Evolutionary conservation across 2,329 filamentous ascomycete genomes (phyloP).

Genomic region (Escovopsis sp.): DNA sequence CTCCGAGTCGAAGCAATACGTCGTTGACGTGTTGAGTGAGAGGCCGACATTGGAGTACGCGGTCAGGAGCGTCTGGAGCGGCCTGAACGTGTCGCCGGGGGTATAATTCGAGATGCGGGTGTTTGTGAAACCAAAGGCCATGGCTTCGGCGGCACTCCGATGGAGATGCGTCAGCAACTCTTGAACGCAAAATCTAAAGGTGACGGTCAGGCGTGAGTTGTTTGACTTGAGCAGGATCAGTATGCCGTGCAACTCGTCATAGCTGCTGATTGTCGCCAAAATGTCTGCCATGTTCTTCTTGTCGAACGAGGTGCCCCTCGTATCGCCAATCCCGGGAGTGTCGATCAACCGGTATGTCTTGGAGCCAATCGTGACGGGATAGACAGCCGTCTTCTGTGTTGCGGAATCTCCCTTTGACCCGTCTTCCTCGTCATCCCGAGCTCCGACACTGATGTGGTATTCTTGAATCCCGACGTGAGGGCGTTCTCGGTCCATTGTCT

Average conservation of each 20-base stretch:
- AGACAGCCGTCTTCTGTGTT: conserved; percentile 1
- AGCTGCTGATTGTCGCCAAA: conserved; percentile 1
- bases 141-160: conserved; percentile 1
- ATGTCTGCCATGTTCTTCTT: conserved; percentile 5
- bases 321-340: conserved; percentile 3
- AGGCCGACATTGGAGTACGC: not conserved
- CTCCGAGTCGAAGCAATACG: conserved; percentile 4
- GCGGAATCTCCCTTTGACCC: conserved; percentile 3
- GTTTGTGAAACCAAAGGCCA: conserved; percentile 5
- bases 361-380: conserved; percentile 1
- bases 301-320: conserved; percentile 1
- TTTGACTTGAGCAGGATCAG: conserved; percentile 5
- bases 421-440: conserved; percentile 6
- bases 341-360: conserved; percentile 5
- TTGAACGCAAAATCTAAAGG: conserved; percentile 1
- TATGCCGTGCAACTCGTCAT: conserved; percentile 1
- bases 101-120: conserved; percentile 3
- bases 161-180: conserved; percentile 4
- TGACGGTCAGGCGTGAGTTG: conserved; percentile 1
- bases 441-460: conserved; percentile 4
- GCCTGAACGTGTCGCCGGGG: conserved; percentile 1
- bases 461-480: conserved; percentile 1
- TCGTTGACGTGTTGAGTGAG: conserved; percentile 1
- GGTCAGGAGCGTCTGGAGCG: conserved; percentile 2
- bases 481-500: conserved; percentile 1